Conservation (phyloP, 139 green algal species). For the Ettlia oleoabundans region DNA sequence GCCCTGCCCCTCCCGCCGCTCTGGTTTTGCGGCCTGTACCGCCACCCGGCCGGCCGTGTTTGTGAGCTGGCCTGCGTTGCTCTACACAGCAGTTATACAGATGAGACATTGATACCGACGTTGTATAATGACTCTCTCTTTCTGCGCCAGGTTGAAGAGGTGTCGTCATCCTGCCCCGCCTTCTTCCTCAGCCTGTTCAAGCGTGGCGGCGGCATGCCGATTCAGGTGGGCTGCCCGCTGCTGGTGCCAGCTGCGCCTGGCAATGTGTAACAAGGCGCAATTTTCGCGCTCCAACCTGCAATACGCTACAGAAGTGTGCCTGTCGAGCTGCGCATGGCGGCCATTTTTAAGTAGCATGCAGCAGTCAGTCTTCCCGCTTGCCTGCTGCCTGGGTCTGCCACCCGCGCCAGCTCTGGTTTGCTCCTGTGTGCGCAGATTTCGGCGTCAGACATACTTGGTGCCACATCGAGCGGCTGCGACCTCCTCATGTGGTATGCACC, state of each 20-base stretch:
- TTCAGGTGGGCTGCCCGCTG: too few relatives aligned
- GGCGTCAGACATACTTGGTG: not conserved
- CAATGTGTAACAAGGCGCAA: too few relatives aligned
- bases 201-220: not conserved
- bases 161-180: not conserved
- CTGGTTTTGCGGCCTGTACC: not conserved
- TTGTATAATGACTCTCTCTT: not conserved
- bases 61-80: too few relatives aligned
- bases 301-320: too few relatives aligned
- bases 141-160: not conserved
- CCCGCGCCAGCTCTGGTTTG: not conserved
- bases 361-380: too few relatives aligned
- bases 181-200: not conserved
- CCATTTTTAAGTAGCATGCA: too few relatives aligned
- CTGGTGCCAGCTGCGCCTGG: too few relatives aligned
- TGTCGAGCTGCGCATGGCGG: not conserved
- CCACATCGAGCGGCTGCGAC: not conserved
- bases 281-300: too few relatives aligned
- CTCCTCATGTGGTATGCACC: slow-evolving; percentile 21
- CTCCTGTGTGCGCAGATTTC: not conserved
- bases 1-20: not conserved
- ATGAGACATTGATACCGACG: too few relatives aligned
- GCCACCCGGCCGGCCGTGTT: too few relatives aligned
- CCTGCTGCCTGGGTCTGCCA: too few relatives aligned
- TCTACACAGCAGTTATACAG: too few relatives aligned